phyloP scores from a whole-genome alignment of 257 asterid genomes.

The Solanum piurae region DNA sequence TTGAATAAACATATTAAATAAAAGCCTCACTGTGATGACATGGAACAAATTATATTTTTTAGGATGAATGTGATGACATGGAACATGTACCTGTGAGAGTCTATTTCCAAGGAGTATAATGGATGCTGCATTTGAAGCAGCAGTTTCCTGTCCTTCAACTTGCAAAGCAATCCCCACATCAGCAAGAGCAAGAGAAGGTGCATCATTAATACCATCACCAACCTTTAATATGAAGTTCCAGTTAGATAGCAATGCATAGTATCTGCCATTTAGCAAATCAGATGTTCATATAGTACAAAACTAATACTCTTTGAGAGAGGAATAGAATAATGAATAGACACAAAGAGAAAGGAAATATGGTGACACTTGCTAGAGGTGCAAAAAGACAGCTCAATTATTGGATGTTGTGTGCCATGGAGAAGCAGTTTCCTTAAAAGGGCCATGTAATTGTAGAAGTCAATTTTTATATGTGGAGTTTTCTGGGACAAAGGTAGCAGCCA shows the following conservation, averaged over 20 bases:
- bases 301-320: not conserved
- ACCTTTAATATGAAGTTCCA: conserved; percentile 35
- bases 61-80: not conserved
- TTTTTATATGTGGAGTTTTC: not conserved
- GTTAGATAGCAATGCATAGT: not conserved
- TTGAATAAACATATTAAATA: not conserved
- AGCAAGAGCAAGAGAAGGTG: conserved; percentile 96
- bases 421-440: not conserved
- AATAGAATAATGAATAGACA: not conserved
- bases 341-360: not conserved
- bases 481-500: not conserved
- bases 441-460: not conserved
- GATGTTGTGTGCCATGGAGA: not conserved
- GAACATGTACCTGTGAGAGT: conserved; percentile 66
- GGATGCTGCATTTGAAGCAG: conserved; percentile 97
- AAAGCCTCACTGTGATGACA: not conserved
- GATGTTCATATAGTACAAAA: not conserved
- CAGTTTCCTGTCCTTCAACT: conserved; percentile 91
- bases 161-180: conserved; percentile 95
- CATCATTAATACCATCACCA: conserved; percentile 98
- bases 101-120: conserved; percentile 82
- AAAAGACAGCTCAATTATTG: not conserved
- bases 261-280: not conserved
- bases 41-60: not conserved
- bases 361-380: not conserved